Percentiles rank a stretch among this genome's conserved stretches.
phyloP scores from a whole-genome alignment of 805 yeast genomes.

The Ogataea paradorogensis region DNA sequence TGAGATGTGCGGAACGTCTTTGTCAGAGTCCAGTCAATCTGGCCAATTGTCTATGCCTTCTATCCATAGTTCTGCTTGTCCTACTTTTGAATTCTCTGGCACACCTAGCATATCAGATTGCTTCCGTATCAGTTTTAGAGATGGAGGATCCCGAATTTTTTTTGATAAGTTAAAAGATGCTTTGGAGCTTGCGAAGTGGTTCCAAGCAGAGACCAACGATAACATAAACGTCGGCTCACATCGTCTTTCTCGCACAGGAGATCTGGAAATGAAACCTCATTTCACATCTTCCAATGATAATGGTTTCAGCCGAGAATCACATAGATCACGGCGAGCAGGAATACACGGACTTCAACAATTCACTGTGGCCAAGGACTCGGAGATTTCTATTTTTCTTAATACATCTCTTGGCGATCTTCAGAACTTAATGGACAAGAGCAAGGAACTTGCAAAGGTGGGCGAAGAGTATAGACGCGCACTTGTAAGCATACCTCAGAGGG shows the following conservation, averaged over 20 bases:
- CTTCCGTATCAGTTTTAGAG: conserved; percentile 72
- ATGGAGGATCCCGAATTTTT: conserved; percentile 60
- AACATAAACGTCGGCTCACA: conserved; percentile 38
- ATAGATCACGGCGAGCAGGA: conserved; percentile 43
- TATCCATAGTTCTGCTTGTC: neutral
- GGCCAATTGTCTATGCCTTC: neutral
- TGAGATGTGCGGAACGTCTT: conserved; percentile 78
- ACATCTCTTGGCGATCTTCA: conserved; percentile 75
- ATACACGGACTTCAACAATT: conserved; percentile 65
- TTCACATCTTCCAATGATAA: too few relatives aligned
- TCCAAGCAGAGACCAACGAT: conserved; percentile 18
- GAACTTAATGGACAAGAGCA: conserved; percentile 72
- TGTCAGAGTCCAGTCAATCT: neutral
- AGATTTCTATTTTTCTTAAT: conserved; percentile 59
- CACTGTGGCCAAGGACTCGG: conserved; percentile 51
- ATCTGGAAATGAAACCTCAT: neutral
- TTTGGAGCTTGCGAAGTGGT: conserved; percentile 54
- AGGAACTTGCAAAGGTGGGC: conserved; percentile 62
- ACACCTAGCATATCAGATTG: neutral
- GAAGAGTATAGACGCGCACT: conserved; percentile 37
- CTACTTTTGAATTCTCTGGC: neutral
- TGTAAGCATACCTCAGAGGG: conserved; percentile 12
- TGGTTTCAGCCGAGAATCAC: neutral
- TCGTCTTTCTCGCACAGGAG: conserved; percentile 7
- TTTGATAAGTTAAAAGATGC: conserved; percentile 43